Conservation (phyloP, 2,329 filamentous ascomycete species). For the Myotisia sp. region DNA sequence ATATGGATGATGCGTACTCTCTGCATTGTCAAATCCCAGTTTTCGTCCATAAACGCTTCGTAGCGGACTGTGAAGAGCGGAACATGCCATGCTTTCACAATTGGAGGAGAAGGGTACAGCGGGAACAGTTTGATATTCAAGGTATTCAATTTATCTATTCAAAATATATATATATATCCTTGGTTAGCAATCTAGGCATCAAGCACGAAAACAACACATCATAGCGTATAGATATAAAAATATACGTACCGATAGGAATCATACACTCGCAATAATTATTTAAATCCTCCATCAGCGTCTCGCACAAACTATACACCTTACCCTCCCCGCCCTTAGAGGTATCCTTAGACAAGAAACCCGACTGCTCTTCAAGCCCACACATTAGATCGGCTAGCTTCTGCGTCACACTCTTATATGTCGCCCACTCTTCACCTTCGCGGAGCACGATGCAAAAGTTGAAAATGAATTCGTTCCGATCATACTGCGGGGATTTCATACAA, state of each 20-base stretch:
- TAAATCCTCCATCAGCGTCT: slow-evolving; percentile 78
- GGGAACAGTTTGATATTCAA: slow-evolving; percentile 95
- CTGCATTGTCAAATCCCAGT: slow-evolving; percentile 42
- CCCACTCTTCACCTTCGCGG: slow-evolving; percentile 54
- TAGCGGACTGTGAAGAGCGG: slow-evolving; percentile 55
- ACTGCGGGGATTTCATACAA: slow-evolving; percentile 67
- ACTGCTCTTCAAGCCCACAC: slow-evolving; percentile 82
- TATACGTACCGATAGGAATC: slow-evolving; percentile 71
- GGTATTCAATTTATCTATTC: slow-evolving; percentile 75
- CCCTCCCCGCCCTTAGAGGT: slow-evolving; percentile 33
- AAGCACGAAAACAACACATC: slow-evolving; percentile 8
- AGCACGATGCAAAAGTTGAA: slow-evolving; percentile 93
- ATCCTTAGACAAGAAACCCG: slow-evolving; percentile 52
- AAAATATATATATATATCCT: not conserved
- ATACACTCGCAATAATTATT: slow-evolving; percentile 98
- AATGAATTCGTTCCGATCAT: slow-evolving; percentile 89
- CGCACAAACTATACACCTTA: slow-evolving; percentile 55
- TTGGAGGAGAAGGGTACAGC: slow-evolving; percentile 59
- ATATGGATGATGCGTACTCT: slow-evolving; percentile 23
- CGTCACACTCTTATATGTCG: slow-evolving; percentile 71
- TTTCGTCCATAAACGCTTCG: slow-evolving; percentile 38
- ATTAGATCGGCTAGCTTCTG: slow-evolving; percentile 73
- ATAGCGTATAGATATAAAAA: slow-evolving; percentile 2
- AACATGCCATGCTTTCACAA: slow-evolving; percentile 78
- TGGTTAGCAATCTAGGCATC: not conserved